Evolutionary conservation across 139 green algal genomes (phyloP).

Genomic region (Chlamydomonas sphaeroides): DNA sequence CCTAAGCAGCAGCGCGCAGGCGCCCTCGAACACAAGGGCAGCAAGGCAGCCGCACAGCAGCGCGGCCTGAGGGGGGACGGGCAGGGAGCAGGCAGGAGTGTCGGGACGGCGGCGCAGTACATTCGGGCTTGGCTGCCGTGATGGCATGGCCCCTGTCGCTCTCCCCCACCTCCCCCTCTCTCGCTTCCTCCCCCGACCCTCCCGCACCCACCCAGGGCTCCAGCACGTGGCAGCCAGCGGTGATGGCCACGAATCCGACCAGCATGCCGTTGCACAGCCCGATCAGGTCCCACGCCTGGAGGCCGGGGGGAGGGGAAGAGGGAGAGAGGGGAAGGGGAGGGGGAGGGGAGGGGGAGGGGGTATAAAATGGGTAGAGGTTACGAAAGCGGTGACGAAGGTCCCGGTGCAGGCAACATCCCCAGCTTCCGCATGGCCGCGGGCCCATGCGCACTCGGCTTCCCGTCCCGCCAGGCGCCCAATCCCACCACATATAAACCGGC

Average conservation of each 20-base stretch:
- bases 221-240: conserved; percentile 65
- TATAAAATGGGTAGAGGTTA: background rate
- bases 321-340: background rate
- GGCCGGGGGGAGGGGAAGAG: background rate
- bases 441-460: too few relatives aligned
- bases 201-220: conserved; percentile 45
- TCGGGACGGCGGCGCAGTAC: too few relatives aligned
- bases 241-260: conserved; percentile 81
- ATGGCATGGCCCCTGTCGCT: too few relatives aligned
- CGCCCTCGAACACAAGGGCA: conserved; percentile 20
- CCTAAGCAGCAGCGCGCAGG: conserved; percentile 44
- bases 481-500: too few relatives aligned
- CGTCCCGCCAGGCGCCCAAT: too few relatives aligned
- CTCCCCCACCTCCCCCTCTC: background rate
- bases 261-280: conserved; percentile 75
- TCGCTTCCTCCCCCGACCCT: background rate
- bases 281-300: conserved; percentile 79
- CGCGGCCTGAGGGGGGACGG: too few relatives aligned
- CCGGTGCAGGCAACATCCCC: too few relatives aligned
- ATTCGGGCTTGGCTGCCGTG: too few relatives aligned
- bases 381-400: background rate
- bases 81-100: too few relatives aligned
- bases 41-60: background rate
- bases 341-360: too few relatives aligned
- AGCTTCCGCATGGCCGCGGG: too few relatives aligned